Conservation (phyloP, 331 rosid genomes). For the Malus hybrid region DNA sequence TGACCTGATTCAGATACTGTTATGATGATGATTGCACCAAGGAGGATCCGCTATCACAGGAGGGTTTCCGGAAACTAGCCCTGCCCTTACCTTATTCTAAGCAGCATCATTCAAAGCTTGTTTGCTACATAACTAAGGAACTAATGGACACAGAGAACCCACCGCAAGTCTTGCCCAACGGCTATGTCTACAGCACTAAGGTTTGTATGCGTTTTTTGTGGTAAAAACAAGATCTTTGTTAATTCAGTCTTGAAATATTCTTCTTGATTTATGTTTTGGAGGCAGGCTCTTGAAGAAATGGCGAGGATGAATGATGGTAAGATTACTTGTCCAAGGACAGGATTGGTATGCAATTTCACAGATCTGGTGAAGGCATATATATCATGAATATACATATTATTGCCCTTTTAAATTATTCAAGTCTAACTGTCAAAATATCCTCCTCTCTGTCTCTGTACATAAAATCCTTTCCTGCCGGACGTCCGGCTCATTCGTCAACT, state of each 20-base stretch:
- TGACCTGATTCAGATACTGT: constrained; percentile 75
- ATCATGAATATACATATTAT: constrained; percentile 31
- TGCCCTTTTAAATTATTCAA: not conserved
- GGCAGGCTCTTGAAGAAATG: constrained; percentile 95
- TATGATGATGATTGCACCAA: constrained; percentile 88
- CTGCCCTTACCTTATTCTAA: constrained; percentile 80
- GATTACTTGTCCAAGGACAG: constrained; percentile 85
- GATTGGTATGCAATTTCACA: constrained; percentile 40
- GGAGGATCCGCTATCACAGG: constrained; percentile 94
- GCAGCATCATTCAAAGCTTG: constrained; percentile 96
- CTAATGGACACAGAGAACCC: constrained; percentile 98
- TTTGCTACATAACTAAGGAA: constrained; percentile 94
- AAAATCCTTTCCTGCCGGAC: not conserved
- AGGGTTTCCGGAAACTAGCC: constrained; percentile 78
- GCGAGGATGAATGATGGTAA: constrained; percentile 75
- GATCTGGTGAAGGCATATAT: constrained; percentile 84
- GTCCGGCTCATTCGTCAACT: not conserved
- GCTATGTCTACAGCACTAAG: constrained; percentile 91
- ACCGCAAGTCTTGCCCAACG: constrained; percentile 90
- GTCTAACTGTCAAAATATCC: not conserved
- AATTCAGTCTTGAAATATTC: not conserved
- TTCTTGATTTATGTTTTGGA: constrained; percentile 16
- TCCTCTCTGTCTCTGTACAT: not conserved
- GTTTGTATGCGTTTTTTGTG: constrained; percentile 20
- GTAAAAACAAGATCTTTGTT: not conserved